phyloP scores from a whole-genome alignment of 371 early-diverging fungal genomes.

The Zychaea mexicana region DNA sequence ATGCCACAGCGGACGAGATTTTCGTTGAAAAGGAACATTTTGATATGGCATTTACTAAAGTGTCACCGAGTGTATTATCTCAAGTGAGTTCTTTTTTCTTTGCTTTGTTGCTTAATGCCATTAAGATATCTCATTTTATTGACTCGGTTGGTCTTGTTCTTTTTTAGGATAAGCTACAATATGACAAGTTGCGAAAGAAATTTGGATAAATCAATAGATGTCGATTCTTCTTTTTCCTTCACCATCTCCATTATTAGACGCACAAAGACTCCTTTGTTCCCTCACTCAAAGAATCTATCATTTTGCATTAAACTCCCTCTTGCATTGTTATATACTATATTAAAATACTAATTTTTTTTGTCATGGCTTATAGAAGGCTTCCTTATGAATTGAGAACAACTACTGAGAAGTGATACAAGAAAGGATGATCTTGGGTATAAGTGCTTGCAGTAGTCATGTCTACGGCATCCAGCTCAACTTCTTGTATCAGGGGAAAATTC shows the following conservation, averaged over 20 bases:
- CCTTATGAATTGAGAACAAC: too few species aligned
- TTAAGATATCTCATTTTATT: neutral
- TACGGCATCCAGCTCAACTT: too few species aligned
- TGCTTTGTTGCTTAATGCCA: neutral
- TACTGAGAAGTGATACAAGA: too few species aligned
- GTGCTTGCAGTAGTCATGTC: too few species aligned
- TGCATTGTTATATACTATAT: too few species aligned
- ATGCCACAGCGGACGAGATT: constrained; percentile 34
- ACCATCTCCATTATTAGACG: neutral
- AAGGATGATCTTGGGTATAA: too few species aligned
- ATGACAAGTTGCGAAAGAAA: constrained; percentile 17
- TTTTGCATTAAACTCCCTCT: too few species aligned
- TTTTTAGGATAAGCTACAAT: constrained; percentile 15
- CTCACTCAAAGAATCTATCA: too few species aligned
- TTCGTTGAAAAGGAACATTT: constrained; percentile 76
- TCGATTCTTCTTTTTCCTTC: neutral
- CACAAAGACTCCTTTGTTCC: too few species aligned
- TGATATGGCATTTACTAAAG: constrained; percentile 77
- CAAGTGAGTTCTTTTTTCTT: constrained; percentile 33
- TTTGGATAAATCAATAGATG: constrained; percentile 14
- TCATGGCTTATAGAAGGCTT: too few species aligned
- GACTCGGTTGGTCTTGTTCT: neutral
- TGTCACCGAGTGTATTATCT: constrained; percentile 83
- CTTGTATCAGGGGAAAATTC: too few species aligned
- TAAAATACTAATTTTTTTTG: too few species aligned